These are phyloP conservation scores for Sarocladium kiliense DNA, from an alignment of 2,329 filamentous ascomycete species.

Conservation along the genomic window DNA sequence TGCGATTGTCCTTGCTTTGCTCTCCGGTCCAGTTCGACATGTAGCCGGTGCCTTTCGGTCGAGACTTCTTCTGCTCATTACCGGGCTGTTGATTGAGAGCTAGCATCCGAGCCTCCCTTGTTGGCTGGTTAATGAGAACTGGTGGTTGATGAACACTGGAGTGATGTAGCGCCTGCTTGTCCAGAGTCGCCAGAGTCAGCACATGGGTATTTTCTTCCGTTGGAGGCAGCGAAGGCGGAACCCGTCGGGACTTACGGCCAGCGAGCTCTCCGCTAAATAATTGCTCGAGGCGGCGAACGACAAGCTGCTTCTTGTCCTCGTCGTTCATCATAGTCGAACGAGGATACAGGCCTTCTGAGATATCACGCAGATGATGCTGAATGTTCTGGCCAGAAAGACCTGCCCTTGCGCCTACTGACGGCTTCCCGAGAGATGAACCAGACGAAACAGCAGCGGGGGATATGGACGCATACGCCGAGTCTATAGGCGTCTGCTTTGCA, in stretches of 20 bases:
- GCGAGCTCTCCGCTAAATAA: slow-evolving; percentile 70
- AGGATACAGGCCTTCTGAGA: slow-evolving; percentile 64
- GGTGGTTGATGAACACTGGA: slow-evolving; percentile 1
- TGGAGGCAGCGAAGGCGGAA: background rate
- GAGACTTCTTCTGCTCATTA: slow-evolving; percentile 30
- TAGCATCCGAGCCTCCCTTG: slow-evolving; percentile 45
- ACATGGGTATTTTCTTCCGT: background rate
- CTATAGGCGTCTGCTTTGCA: slow-evolving; percentile 47
- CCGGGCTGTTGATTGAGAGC: slow-evolving; percentile 20
- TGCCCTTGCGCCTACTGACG: slow-evolving; percentile 27
- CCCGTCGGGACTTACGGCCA: slow-evolving; percentile 29
- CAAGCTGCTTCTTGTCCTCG: slow-evolving; percentile 68
- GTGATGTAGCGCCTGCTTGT: background rate
- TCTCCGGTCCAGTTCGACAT: slow-evolving; percentile 44
- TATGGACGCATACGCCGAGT: slow-evolving; percentile 67
- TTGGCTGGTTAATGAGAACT: slow-evolving; percentile 19
- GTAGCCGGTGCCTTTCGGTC: slow-evolving; percentile 38
- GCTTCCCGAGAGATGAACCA: slow-evolving; percentile 31
- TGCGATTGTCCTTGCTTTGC: slow-evolving; percentile 33
- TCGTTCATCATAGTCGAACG: slow-evolving; percentile 60
- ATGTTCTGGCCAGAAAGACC: slow-evolving; percentile 54
- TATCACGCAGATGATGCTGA: slow-evolving; percentile 65
- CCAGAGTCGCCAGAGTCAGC: background rate
- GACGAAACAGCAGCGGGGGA: slow-evolving; percentile 45
- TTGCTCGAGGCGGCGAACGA: slow-evolving; percentile 72